Base-by-base conservation (phyloP, 106 monocot species). In the Ottelia alismoides region DNA sequence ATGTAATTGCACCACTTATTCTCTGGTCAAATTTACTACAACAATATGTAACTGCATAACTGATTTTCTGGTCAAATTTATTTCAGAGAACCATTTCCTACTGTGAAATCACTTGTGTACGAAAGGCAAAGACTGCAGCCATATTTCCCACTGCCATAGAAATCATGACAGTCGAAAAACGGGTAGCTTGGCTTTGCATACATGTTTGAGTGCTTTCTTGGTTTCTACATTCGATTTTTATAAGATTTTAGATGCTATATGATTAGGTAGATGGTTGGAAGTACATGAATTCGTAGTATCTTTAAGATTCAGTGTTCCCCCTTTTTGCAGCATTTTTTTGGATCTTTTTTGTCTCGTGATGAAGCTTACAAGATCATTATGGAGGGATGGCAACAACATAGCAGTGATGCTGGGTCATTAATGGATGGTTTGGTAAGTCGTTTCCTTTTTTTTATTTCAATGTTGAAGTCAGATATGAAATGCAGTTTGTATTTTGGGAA, bases 121-220 rank as follows among this genome's bases (percentile, higher is more conserved):
- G 79, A 44, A 96, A 96, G 82, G 96, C 96, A 62, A 96, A 96
- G 47, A 96, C 88, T 52, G 96, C 81, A 45, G 96, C 71, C 21
- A 85, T 96, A 40, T 88, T 94, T 67, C 94, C 80, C 45, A 94
- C 80, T 81, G 88, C 94, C 27, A 94, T 94, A 26, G 96, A 96
- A 69, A 82, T 96, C 53, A 27, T 60, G 70, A 65, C 84, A 30
- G 85, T 73, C 22, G 74, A 56, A 24, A 89, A 85, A 59, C 88
- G 75, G 84, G 96, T 96, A 60, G 20, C 2, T 7, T 3, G 30
- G 14, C 1, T 61, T 28, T 52, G n/a, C n/a, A n/a, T n/a, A n/a
- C n/a, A n/a, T n/a, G n/a, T n/a, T n/a, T n/a, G n/a, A n/a, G n/a
- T n/a, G n/a, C n/a, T n/a, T n/a, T n/a, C n/a, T n/a, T n/a, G n/a